Evolutionary conservation across 305 asterid species (phyloP).

Genomic region (Plantago rigida): DNA sequence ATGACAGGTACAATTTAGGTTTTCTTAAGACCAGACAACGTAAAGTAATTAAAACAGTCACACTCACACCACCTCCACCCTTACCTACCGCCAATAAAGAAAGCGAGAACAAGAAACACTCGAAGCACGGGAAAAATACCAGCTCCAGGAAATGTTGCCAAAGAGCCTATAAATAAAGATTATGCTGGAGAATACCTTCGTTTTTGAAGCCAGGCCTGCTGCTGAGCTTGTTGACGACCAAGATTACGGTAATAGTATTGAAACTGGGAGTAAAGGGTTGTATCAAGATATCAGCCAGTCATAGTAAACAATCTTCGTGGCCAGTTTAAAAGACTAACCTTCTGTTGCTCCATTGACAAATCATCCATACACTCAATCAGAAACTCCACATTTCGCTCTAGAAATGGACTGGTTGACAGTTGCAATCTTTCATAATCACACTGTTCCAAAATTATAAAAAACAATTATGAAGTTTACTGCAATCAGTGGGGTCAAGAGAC

Average conservation of each 20-base stretch:
- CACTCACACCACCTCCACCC: too few species aligned
- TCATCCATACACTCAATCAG: conserved; percentile 94
- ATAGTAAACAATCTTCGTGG: background rate
- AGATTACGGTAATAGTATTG: conserved; percentile 83
- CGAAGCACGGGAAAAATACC: too few species aligned
- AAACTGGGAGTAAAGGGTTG: conserved; percentile 40
- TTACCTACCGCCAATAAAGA: too few species aligned
- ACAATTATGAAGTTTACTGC: conserved; percentile 6
- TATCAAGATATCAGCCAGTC: conserved; percentile 18
- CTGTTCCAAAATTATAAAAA: conserved; percentile 29
- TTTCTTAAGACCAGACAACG: too few species aligned
- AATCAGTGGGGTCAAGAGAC: conserved; percentile 1
- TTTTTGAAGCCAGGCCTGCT: conserved; percentile 93
- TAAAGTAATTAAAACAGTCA: too few species aligned
- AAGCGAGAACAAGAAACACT: too few species aligned
- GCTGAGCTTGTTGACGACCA: conserved; percentile 91
- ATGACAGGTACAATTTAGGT: too few species aligned
- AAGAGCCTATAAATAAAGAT: background rate
- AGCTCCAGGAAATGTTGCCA: too few species aligned
- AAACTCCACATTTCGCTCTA: conserved; percentile 86
- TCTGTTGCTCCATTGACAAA: conserved; percentile 80
- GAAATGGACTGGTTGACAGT: conserved; percentile 64
- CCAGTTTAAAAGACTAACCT: conserved; percentile 35
- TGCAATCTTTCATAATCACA: conserved; percentile 85
- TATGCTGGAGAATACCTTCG: conserved; percentile 49